Conservation (phyloP, 2,329 filamentous ascomycete genomes). For the Chrysosporium queenslandicum region DNA sequence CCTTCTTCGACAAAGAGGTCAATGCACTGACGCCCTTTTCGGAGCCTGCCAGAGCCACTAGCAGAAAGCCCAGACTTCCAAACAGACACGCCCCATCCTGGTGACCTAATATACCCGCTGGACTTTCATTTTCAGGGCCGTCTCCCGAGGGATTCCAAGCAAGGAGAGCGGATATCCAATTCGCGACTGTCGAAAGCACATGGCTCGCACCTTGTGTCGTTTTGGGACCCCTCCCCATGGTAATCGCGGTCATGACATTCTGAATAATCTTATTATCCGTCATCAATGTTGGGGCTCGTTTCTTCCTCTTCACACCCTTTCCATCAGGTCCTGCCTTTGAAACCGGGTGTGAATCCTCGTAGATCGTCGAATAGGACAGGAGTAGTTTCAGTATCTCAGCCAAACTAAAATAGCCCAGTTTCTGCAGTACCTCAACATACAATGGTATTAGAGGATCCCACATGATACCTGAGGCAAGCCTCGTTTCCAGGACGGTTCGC, state of each 20-base stretch:
- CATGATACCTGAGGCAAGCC: slow-evolving; percentile 25
- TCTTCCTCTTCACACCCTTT: slow-evolving; percentile 10
- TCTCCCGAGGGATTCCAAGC: slow-evolving; percentile 27
- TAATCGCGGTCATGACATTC: slow-evolving; percentile 33
- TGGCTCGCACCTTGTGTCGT: slow-evolving; percentile 25
- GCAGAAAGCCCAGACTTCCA: slow-evolving; percentile 35
- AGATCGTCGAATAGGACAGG: slow-evolving; percentile 30
- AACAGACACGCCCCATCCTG: slow-evolving; percentile 30
- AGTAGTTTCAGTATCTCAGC: slow-evolving; percentile 28
- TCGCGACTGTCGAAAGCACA: slow-evolving; percentile 27
- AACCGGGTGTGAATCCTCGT: slow-evolving; percentile 10
- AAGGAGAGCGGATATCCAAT: slow-evolving; percentile 34
- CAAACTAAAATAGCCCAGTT: slow-evolving; percentile 26
- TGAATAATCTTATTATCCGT: slow-evolving; percentile 36
- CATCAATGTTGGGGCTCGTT: slow-evolving; percentile 28
- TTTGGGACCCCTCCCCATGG: slow-evolving; percentile 27
- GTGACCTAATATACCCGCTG: slow-evolving; percentile 26
- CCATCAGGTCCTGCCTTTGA: slow-evolving; percentile 1
- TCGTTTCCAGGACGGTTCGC: slow-evolving; percentile 29
- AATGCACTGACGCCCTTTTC: slow-evolving; percentile 30
- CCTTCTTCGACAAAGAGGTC: slow-evolving; percentile 27
- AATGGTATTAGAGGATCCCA: slow-evolving; percentile 37
- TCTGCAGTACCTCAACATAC: slow-evolving; percentile 33
- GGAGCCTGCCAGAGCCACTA: slow-evolving; percentile 32
- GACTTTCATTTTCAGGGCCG: slow-evolving; percentile 16